Percentiles rank a stretch among this genome's conserved stretches.
These are phyloP conservation scores for Eurotiales sp. DNA, from an alignment of 2,329 filamentous ascomycete genomes.

Conservation along the genomic window DNA sequence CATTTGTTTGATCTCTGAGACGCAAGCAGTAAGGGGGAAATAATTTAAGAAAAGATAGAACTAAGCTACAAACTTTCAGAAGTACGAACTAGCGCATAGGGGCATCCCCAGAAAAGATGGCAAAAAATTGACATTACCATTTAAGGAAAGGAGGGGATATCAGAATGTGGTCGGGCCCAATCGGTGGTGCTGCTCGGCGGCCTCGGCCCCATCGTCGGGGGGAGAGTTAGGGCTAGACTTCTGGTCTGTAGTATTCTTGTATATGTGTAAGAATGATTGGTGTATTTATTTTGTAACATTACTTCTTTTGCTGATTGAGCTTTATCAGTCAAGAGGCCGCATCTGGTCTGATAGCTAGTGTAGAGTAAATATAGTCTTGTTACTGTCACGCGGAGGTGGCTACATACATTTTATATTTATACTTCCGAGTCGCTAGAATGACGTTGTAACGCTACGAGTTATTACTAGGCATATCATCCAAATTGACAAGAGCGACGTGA, in stretches of 20 bases:
- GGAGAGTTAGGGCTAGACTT: constrained; percentile 6
- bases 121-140: not conserved
- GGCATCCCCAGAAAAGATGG: not conserved
- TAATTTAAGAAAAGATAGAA: not conserved
- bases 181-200: constrained; percentile 12
- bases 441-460: not conserved
- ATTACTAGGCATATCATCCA: not conserved
- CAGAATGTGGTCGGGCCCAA: constrained; percentile 1
- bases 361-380: not conserved
- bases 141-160: not conserved
- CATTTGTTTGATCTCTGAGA: not conserved
- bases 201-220: constrained; percentile 8
- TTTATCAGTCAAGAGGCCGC: too few species aligned
- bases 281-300: not conserved
- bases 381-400: not conserved
- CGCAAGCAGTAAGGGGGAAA: not conserved
- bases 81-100: not conserved
- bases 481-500: not conserved
- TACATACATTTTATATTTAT: too few species aligned
- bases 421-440: not conserved
- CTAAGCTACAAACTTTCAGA: not conserved
- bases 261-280: not conserved
- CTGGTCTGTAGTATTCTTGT: constrained; percentile 8
- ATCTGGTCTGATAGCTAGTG: not conserved
- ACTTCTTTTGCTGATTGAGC: not conserved